These are phyloP conservation scores for Candida mesenterica DNA, from an alignment of 1,139 yeast species.

Conservation along the genomic window DNA sequence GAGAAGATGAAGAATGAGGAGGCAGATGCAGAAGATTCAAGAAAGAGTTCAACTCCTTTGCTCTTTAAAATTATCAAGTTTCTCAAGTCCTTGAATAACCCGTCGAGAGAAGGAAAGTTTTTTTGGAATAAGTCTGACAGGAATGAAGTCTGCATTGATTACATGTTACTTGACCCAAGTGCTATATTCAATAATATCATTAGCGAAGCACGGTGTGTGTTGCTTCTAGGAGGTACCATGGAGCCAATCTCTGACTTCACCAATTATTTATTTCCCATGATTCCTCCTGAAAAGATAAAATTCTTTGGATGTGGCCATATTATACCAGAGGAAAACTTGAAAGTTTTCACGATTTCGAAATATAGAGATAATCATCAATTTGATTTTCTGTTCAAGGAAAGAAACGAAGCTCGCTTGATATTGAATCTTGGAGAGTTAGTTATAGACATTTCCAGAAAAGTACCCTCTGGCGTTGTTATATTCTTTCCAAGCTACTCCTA, in stretches of 20 bases:
- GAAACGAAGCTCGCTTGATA: constrained; percentile 50
- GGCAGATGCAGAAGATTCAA: background rate
- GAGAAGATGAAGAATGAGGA: constrained; percentile 23
- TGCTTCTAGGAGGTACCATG: constrained; percentile 96
- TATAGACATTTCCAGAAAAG: constrained; percentile 35
- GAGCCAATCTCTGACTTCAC: constrained; percentile 78
- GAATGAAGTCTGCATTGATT: constrained; percentile 42
- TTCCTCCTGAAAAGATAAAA: constrained; percentile 38
- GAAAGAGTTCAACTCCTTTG: constrained; percentile 47
- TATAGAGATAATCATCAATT: constrained; percentile 28
- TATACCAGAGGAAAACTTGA: constrained; percentile 67
- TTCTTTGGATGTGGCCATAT: constrained; percentile 81
- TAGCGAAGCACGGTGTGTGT: constrained; percentile 64
- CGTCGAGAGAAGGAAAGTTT: constrained; percentile 77
- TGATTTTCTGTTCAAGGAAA: constrained; percentile 68
- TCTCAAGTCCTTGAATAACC: constrained; percentile 64
- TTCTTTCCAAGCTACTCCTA: constrained; percentile 87
- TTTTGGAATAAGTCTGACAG: constrained; percentile 52
- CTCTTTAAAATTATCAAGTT: constrained; percentile 68
- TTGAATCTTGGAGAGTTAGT: constrained; percentile 53
- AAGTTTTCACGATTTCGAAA: constrained; percentile 53
- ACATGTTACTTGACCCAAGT: constrained; percentile 81
- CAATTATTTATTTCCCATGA: constrained; percentile 63
- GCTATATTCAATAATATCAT: constrained; percentile 65
- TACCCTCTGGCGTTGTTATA: constrained; percentile 76